These are phyloP conservation scores for Colletotrichum cuscutae DNA, from an alignment of 2,329 filamentous ascomycete species.

Conservation along the genomic window DNA sequence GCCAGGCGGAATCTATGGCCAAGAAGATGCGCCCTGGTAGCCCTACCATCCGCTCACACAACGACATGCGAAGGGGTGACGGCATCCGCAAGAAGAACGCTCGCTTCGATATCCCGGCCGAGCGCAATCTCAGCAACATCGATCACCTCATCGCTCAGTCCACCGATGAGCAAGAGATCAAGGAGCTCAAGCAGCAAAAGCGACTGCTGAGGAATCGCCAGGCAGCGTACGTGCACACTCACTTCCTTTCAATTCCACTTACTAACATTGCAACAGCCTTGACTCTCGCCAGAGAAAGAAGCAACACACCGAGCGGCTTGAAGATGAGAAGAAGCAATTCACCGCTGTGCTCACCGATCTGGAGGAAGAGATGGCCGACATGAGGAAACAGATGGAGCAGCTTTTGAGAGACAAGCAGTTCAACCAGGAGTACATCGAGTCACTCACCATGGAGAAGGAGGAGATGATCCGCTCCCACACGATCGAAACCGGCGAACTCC, in stretches of 20 bases:
- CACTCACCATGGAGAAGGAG: slow-evolving; percentile 86
- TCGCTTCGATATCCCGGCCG: slow-evolving; percentile 94
- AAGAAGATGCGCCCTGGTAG: slow-evolving; percentile 75
- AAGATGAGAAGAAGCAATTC: slow-evolving; percentile 96
- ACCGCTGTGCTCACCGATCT: slow-evolving; percentile 79
- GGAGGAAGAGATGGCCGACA: slow-evolving; percentile 78
- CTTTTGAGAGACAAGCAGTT: slow-evolving; percentile 79
- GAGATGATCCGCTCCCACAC: slow-evolving; percentile 90
- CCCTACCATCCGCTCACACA: slow-evolving; percentile 77
- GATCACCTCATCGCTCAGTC: slow-evolving; percentile 91
- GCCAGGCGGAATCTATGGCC: slow-evolving; percentile 58
- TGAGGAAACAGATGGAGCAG: slow-evolving; percentile 77
- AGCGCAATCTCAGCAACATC: slow-evolving; percentile 94
- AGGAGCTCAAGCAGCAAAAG: slow-evolving; percentile 99
- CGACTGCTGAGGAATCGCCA: slow-evolving; percentile 93
- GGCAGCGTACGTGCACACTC: slow-evolving; percentile 79
- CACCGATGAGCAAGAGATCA: slow-evolving; percentile 91
- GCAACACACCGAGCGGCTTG: slow-evolving; percentile 94
- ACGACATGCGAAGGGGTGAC: slow-evolving; percentile 81
- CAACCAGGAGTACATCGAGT: slow-evolving; percentile 79
- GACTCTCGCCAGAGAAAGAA: slow-evolving; percentile 98
- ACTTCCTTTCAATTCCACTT: background rate
- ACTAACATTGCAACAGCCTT: slow-evolving; percentile 65
- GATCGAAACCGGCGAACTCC: slow-evolving; percentile 87
- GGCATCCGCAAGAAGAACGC: slow-evolving; percentile 99